phyloP scores from a whole-genome alignment of 202 grass and related monocot genomes.

The Schoenoplectus triqueter region DNA sequence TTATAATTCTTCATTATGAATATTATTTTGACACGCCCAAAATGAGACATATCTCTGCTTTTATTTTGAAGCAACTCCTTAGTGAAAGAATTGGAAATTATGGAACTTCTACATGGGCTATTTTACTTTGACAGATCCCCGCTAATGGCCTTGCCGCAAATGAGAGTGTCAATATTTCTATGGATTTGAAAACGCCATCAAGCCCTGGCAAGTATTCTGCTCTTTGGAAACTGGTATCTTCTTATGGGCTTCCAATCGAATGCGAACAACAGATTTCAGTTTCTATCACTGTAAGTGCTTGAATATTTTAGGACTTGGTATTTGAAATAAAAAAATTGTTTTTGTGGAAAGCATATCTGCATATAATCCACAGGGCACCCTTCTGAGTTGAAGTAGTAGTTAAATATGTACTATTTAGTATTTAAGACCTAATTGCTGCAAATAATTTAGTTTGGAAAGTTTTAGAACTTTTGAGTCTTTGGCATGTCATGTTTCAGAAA shows the following conservation, averaged over 20 bases:
- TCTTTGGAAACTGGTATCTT: neutral
- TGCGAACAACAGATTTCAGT: neutral
- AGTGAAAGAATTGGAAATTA: neutral
- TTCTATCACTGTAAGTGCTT: neutral
- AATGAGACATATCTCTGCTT: neutral
- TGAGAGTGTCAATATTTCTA: neutral
- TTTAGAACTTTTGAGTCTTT: too few species aligned
- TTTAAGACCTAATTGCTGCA: too few species aligned
- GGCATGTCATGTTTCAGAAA: neutral
- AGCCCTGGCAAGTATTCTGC: neutral
- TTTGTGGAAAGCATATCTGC: too few species aligned
- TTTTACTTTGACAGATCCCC: neutral
- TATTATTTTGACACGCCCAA: neutral
- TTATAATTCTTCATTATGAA: too few species aligned
- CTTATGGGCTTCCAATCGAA: neutral
- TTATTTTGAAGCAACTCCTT: neutral
- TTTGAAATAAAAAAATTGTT: too few species aligned
- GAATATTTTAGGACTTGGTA: neutral
- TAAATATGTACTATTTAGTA: too few species aligned
- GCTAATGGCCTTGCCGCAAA: neutral
- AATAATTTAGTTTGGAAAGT: too few species aligned
- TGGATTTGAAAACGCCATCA: slow-evolving; percentile 22
- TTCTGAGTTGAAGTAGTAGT: too few species aligned
- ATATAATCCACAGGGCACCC: neutral
- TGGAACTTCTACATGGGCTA: neutral